Conservation (phyloP, 1,139 yeast genomes). For the Saccharomyces hybrid region DNA sequence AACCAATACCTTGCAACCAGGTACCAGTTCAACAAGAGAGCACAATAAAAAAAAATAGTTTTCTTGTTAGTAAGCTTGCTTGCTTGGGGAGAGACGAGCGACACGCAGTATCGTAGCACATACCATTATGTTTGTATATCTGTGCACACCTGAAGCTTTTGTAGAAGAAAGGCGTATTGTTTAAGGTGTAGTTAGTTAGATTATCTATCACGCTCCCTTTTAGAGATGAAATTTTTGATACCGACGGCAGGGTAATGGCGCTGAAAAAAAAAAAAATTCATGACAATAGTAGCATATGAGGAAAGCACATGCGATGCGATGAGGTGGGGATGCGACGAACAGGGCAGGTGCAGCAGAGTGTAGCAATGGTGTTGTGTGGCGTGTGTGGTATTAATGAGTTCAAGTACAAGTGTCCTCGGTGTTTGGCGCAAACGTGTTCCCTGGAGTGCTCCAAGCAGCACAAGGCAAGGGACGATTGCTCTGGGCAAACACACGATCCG, state of each 20-base stretch:
- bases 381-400: slow-evolving; percentile 42
- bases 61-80: not conserved
- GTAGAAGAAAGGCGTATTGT: not conserved
- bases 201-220: slow-evolving; percentile 1
- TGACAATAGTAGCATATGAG: not conserved
- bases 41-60: not conserved
- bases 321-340: too few species aligned
- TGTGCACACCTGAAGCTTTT: not conserved
- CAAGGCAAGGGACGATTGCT: slow-evolving; percentile 54
- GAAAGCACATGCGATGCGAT: not conserved
- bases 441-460: slow-evolving; percentile 65
- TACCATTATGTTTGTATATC: slow-evolving; percentile 1
- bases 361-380: slow-evolving; percentile 34
- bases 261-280: not conserved
- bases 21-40: not conserved
- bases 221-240: not conserved
- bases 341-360: not conserved
- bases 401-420: slow-evolving; percentile 83
- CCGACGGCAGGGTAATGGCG: not conserved
- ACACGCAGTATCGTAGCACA: not conserved
- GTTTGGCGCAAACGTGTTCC: slow-evolving; percentile 61
- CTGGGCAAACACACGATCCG: slow-evolving; percentile 55
- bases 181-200: not conserved
- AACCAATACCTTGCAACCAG: not conserved
- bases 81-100: not conserved